phyloP scores from a whole-genome alignment of 2,329 filamentous ascomycete species.

The Samsoniella hepiali region DNA sequence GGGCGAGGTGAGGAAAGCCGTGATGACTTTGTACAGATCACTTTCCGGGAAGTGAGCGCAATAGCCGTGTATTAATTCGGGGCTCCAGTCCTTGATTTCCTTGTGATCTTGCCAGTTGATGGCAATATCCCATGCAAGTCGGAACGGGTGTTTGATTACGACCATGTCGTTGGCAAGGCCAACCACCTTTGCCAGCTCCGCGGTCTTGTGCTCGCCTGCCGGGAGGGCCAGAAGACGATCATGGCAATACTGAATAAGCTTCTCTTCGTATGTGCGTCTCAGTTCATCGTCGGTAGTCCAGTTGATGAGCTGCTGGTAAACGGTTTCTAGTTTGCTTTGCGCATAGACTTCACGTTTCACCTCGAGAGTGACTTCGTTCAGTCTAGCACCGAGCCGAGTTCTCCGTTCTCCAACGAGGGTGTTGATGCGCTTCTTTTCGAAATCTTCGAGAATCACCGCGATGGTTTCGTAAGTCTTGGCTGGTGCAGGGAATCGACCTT shows the following conservation, averaged over 20 bases:
- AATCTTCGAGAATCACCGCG: conserved; percentile 76
- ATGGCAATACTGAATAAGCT: conserved; percentile 75
- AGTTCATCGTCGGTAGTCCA: conserved; percentile 87
- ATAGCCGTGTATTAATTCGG: conserved; percentile 74
- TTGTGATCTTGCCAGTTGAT: conserved; percentile 85
- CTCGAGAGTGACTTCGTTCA: conserved; percentile 79
- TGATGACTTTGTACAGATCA: conserved; percentile 77
- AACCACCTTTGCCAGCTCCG: conserved; percentile 69
- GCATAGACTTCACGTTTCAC: conserved; percentile 82
- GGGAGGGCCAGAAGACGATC: conserved; percentile 71
- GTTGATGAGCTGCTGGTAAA: conserved; percentile 82
- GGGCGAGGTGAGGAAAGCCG: conserved; percentile 76
- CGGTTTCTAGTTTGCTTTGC: conserved; percentile 70
- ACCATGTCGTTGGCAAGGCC: conserved; percentile 89
- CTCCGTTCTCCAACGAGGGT: conserved; percentile 84
- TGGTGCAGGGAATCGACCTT: conserved; percentile 79
- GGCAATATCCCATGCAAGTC: conserved; percentile 84
- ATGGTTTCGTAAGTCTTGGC: conserved; percentile 77
- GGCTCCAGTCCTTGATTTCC: conserved; percentile 72
- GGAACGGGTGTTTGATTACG: conserved; percentile 87
- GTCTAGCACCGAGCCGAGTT: conserved; percentile 78
- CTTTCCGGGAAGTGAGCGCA: conserved; percentile 79
- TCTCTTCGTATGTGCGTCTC: conserved; percentile 84
- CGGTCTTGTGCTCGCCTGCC: conserved; percentile 59
- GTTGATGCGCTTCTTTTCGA: conserved; percentile 88